Evolutionary conservation across 495 filamentous ascomycete species (phyloP).

Genomic region (Talaromyces thailandensis): DNA sequence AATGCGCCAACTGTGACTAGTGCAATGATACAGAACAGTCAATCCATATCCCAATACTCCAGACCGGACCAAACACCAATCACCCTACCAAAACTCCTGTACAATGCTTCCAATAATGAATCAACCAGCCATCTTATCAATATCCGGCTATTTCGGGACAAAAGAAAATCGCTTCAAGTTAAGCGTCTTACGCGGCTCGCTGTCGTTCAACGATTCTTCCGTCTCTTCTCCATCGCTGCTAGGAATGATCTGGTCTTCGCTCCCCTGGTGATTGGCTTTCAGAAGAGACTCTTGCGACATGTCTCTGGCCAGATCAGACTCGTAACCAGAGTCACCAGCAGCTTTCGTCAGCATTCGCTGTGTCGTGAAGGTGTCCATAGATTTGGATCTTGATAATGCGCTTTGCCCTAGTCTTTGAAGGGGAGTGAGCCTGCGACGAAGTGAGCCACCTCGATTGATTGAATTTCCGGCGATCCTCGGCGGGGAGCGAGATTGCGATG

Average conservation of each 20-base stretch:
- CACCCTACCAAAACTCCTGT: conserved; percentile 3
- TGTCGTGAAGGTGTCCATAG: conserved; percentile 17
- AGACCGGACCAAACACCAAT: background rate
- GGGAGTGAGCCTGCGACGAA: conserved; percentile 30
- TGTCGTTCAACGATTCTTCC: conserved; percentile 12
- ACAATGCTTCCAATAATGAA: conserved; percentile 7
- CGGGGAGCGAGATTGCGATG: conserved; percentile 4
- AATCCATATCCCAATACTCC: background rate
- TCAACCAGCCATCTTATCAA: conserved; percentile 5
- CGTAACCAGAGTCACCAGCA: conserved; percentile 1
- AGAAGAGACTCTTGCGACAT: background rate
- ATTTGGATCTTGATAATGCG: conserved; percentile 34
- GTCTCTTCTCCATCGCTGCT: conserved; percentile 57
- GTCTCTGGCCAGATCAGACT: conserved; percentile 3
- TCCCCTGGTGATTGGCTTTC: conserved; percentile 37
- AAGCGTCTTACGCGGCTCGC: conserved; percentile 17
- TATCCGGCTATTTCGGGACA: conserved; percentile 20
- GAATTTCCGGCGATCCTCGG: background rate
- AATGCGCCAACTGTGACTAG: background rate
- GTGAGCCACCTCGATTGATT: conserved; percentile 9
- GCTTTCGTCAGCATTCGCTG: background rate
- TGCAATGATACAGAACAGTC: background rate
- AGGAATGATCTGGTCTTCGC: conserved; percentile 68
- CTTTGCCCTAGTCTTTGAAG: conserved; percentile 39
- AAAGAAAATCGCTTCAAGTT: conserved; percentile 50